phyloP scores from a whole-genome alignment of 805 yeast species.

The Grigorovia transvaalensis region DNA sequence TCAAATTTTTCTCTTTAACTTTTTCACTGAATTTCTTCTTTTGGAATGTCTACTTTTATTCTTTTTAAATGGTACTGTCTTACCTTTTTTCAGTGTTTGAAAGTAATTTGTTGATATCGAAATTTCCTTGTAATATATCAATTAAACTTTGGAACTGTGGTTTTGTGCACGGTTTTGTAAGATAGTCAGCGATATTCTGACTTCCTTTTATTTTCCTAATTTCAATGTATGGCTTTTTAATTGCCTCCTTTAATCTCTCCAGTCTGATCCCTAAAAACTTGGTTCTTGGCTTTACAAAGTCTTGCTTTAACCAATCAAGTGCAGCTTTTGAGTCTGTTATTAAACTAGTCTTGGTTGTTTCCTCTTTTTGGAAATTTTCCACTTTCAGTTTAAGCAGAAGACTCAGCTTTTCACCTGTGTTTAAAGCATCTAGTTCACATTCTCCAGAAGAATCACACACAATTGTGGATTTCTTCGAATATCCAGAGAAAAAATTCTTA shows the following conservation, averaged over 20 bases:
- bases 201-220: neutral
- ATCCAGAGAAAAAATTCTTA: neutral
- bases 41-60: no score
- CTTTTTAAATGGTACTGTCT: no score
- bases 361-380: neutral
- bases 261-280: neutral
- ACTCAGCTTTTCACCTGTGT: neutral
- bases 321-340: neutral
- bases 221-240: neutral
- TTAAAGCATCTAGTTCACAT: neutral
- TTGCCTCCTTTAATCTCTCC: neutral
- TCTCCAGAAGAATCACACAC: neutral
- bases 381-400: neutral
- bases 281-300: neutral
- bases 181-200: neutral
- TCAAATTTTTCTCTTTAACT: no score
- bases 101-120: no score
- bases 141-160: neutral
- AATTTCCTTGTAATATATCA: no score
- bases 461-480: neutral
- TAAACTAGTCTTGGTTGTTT: neutral
- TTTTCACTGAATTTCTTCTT: no score
- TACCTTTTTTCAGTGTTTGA: no score
- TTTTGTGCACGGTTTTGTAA: neutral
- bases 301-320: neutral